phyloP scores from a whole-genome alignment of 768 basidiomycete genomes.

The Suillus subalutaceus region DNA sequence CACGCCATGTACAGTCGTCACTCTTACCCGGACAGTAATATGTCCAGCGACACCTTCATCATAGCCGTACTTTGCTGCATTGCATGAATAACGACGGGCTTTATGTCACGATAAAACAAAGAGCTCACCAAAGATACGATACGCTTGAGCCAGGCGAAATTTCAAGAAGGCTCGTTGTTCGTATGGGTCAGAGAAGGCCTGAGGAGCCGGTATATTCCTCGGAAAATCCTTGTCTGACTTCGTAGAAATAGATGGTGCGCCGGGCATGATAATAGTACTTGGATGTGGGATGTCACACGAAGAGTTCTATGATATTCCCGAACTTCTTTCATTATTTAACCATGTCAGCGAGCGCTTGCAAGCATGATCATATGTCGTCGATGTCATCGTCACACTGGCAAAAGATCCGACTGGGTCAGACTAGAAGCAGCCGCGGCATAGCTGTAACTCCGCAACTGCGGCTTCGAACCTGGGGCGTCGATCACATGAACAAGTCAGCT shows the following conservation, averaged over 20 bases:
- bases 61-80: constrained; percentile 38
- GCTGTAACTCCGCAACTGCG: background rate
- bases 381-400: no score
- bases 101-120: background rate
- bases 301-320: background rate
- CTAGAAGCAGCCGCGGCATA: no score
- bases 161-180: constrained; percentile 47
- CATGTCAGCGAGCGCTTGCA: background rate
- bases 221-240: background rate
- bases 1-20: background rate
- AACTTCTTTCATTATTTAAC: background rate
- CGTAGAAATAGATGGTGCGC: background rate
- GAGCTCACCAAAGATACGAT: constrained; percentile 45
- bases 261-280: background rate
- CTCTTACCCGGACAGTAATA: constrained; percentile 45
- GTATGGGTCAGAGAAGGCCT: constrained; percentile 35
- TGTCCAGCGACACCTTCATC: constrained; percentile 54
- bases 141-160: constrained; percentile 48
- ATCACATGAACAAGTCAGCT: background rate
- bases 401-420: background rate
- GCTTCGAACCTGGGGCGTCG: no score
- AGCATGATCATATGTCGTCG: background rate
- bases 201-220: constrained; percentile 9
- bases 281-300: background rate
- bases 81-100: constrained; percentile 19